A percentile compares a stretch with the other conserved stretches of the same genome.
Conservation (phyloP, 1,284 basidiomycete species). For the Singerocomus rubriflavus region DNA sequence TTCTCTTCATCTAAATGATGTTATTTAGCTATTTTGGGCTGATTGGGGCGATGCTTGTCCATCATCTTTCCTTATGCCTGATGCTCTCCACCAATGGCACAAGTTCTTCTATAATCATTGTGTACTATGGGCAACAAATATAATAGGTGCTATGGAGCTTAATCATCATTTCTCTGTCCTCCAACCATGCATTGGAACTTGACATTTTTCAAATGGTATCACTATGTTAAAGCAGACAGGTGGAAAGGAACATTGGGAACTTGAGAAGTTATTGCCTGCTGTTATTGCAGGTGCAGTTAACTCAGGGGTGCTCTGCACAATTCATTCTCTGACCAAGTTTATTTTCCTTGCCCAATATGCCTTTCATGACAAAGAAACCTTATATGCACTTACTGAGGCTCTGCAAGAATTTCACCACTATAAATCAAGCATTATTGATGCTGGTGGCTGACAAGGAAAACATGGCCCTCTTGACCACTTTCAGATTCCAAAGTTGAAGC, state of each 20-base stretch:
- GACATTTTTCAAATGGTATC: neutral
- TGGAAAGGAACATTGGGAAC: neutral
- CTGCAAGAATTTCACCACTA: no score
- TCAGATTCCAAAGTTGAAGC: no score
- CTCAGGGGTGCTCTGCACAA: no score
- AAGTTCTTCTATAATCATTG: neutral
- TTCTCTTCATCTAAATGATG: conserved; percentile 1
- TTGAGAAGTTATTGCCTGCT: neutral
- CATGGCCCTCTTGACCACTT: no score
- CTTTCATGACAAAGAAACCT: no score
- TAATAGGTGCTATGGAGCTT: neutral
- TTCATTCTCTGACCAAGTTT: no score
- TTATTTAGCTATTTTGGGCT: conserved; percentile 8
- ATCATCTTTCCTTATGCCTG: conserved; percentile 8
- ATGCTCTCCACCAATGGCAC: neutral
- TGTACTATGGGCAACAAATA: neutral
- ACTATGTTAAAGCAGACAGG: neutral
- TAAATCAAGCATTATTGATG: no score
- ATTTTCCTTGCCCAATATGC: no score
- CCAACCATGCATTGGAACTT: neutral
- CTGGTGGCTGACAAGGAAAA: no score
- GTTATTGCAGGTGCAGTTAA: neutral
- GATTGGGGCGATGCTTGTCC: conserved; percentile 14
- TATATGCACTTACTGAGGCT: no score
- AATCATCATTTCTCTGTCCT: neutral